These are phyloP conservation scores for Gloeostereum incarnatum DNA, from an alignment of 768 basidiomycete species.

Conservation along the genomic window DNA sequence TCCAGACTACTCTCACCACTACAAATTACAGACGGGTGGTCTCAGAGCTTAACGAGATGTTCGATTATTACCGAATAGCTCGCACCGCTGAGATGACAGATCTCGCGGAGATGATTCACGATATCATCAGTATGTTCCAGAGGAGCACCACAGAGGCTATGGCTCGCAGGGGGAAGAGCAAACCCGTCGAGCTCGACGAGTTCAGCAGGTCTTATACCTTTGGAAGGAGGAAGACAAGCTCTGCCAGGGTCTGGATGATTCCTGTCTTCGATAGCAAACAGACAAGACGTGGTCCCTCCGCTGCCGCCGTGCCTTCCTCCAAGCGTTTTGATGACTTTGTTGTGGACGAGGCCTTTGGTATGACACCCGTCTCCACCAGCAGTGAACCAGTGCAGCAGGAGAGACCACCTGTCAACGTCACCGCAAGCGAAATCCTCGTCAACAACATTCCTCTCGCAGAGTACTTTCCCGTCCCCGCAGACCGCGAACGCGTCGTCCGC, in stretches of 20 bases:
- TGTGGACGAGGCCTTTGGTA: slow-evolving; percentile 18
- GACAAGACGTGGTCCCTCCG: slow-evolving; percentile 4
- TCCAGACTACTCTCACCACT: slow-evolving; percentile 54
- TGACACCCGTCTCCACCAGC: no score
- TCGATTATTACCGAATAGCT: slow-evolving; percentile 54
- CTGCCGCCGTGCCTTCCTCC: neutral
- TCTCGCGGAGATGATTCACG: slow-evolving; percentile 37
- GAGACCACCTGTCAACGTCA: slow-evolving; percentile 21
- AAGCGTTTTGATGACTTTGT: slow-evolving; percentile 10
- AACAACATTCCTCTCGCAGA: slow-evolving; percentile 75
- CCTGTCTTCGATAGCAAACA: slow-evolving; percentile 28
- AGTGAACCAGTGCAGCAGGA: no score
- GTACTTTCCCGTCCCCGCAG: slow-evolving; percentile 68
- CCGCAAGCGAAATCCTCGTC: slow-evolving; percentile 64
- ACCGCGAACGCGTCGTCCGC: slow-evolving; percentile 74
- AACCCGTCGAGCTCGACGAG: slow-evolving; percentile 55
- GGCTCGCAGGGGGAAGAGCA: slow-evolving; percentile 41
- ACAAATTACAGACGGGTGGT: slow-evolving; percentile 62
- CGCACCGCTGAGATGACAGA: slow-evolving; percentile 46
- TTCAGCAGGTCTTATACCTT: slow-evolving; percentile 80
- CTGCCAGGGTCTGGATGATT: slow-evolving; percentile 92
- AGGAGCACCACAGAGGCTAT: slow-evolving; percentile 47
- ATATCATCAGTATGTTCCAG: slow-evolving; percentile 56
- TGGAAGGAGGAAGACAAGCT: slow-evolving; percentile 83
- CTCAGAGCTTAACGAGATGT: slow-evolving; percentile 54